Conservation (phyloP, 23 red algal species). For the Cyanidiococcus yangmingshanensis region DNA sequence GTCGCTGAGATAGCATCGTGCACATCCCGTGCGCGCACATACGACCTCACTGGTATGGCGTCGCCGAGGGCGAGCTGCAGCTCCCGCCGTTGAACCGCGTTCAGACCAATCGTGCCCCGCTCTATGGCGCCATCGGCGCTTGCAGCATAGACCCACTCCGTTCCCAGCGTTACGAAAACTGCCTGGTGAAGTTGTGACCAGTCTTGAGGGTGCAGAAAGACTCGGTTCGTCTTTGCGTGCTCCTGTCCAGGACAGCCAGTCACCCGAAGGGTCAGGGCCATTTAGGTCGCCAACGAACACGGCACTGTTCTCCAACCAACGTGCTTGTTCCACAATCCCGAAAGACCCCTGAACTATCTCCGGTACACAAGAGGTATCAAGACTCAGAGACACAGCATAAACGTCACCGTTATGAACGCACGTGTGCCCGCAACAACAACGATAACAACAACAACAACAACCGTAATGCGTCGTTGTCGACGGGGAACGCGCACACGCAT, state of each 20-base stretch:
- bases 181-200: not conserved
- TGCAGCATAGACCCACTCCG: constrained; percentile 36
- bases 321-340: too few species aligned
- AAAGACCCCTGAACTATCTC: too few species aligned
- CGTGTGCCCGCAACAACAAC: too few species aligned
- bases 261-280: constrained; percentile 15
- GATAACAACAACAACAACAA: too few species aligned
- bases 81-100: constrained; percentile 73
- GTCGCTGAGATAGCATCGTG: constrained; percentile 46
- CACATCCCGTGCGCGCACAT: constrained; percentile 28
- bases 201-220: constrained; percentile 9
- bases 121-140: constrained; percentile 27
- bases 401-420: too few species aligned
- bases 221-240: constrained; percentile 9
- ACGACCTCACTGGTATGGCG: constrained; percentile 41
- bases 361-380: too few species aligned
- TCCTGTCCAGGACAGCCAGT: constrained; percentile 14
- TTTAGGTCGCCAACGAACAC: too few species aligned
- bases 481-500: too few species aligned
- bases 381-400: too few species aligned
- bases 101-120: constrained; percentile 45
- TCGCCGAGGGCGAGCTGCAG: constrained; percentile 73
- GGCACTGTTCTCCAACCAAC: too few species aligned
- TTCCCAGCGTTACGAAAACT: not conserved
- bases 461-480: too few species aligned